Evolutionary conservation across 257 asterid species (phyloP), one percentile per base, ranked within the genome.

Genomic region (Lantana camara): DNA sequence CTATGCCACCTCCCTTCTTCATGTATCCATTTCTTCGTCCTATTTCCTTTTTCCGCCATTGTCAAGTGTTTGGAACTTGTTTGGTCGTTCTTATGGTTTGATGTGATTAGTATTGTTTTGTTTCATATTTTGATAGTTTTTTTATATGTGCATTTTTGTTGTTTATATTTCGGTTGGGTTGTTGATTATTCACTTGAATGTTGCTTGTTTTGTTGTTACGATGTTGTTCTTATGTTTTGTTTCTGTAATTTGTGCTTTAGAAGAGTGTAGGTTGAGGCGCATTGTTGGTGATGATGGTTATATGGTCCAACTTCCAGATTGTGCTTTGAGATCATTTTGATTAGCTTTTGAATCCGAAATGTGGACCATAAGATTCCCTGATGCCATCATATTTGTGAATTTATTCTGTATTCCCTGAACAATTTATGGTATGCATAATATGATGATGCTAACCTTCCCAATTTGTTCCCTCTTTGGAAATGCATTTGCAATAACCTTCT

Each of bases 1-100:
- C 77, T 85, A 85, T 52, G 93, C 90, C 38, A 69, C 87, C 46
- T 72, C 67, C 14, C 85, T 85, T 17, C 84, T 85, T 59, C 93
- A 82, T 87, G 93, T 82, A n/a, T 13, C 20, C 19, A 10, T 44
- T 34, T 24, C 14, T 52, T 1, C 53, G 21, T 0, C 12, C 24
- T 9, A 2, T 63, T n/a, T n/a, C n/a, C n/a, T n/a, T n/a, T n/a
- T n/a, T n/a, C n/a, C n/a, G n/a, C n/a, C n/a, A n/a, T n/a, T n/a
- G n/a, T 20, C 17, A 12, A 23, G 11, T 9, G 7, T 27, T 27
- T 27, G 32, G 32, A 5, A 27, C 5, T 49, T 10, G 7, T 35
- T 35, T 3, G 40, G 46, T 41, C 46, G 2, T 41, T 41, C 5
- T 37, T 41, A 13, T 41, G 46, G 46, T 41, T 41, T 41, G 46